A percentile compares a stretch with the other conserved stretches of the same genome.
phyloP scores from a whole-genome alignment of 2,329 filamentous ascomycete species.

The Pseudogymnoascus sp. region DNA sequence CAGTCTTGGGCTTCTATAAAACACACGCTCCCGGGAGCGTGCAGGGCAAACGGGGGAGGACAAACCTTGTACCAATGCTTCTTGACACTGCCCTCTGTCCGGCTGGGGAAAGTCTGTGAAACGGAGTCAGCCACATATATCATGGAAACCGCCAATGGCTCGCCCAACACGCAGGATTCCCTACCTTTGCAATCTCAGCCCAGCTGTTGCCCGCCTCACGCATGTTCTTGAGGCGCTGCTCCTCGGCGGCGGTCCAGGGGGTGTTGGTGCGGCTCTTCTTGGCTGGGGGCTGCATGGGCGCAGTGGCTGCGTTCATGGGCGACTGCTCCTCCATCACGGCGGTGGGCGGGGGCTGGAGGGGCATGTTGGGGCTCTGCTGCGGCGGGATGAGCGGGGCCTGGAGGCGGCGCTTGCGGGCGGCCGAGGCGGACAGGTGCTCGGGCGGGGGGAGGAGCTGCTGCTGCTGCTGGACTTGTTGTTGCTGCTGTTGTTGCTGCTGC shows the following conservation, averaged over 20 bases:
- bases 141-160: neutral
- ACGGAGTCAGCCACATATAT: neutral
- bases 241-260: constrained; percentile 92
- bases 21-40: neutral
- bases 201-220: constrained; percentile 87
- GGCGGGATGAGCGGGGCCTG: constrained; percentile 7
- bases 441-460: neutral
- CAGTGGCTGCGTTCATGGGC: neutral
- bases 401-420: constrained; percentile 2
- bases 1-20: constrained; percentile 11
- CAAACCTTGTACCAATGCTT: constrained; percentile 98
- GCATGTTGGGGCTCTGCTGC: constrained; percentile 1
- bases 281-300: constrained; percentile 46
- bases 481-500: neutral
- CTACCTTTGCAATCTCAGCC: constrained; percentile 96
- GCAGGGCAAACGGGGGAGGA: neutral
- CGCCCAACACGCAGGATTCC: constrained; percentile 18
- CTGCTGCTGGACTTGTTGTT: neutral
- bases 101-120: constrained; percentile 72
- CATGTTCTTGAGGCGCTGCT: constrained; percentile 88
- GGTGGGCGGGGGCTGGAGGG: neutral
- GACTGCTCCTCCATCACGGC: neutral
- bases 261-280: constrained; percentile 99
- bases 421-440: constrained; percentile 7
- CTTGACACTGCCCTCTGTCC: constrained; percentile 96